These are phyloP conservation scores for Talaromyces sp. DNA, from an alignment of 2,329 filamentous ascomycete genomes.

Conservation along the genomic window DNA sequence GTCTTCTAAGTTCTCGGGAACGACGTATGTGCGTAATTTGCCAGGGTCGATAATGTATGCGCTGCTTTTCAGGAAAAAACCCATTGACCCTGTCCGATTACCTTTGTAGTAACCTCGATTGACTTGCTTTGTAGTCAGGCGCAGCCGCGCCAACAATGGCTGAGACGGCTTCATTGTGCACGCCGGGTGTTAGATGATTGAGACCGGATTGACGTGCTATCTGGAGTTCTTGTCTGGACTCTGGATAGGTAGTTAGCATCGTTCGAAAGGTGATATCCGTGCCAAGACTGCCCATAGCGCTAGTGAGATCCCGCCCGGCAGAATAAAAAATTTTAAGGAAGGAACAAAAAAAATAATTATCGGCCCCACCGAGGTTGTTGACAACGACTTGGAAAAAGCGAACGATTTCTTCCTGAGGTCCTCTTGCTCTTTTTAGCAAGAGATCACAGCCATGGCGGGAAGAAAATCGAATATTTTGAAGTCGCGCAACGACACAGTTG, in stretches of 20 bases:
- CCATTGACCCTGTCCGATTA: constrained; percentile 81
- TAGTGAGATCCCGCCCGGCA: constrained; percentile 11
- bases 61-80: constrained; percentile 61
- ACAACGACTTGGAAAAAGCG: not conserved
- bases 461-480: constrained; percentile 36
- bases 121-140: constrained; percentile 89
- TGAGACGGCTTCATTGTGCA: constrained; percentile 37
- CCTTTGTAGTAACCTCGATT: constrained; percentile 97
- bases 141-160: constrained; percentile 62
- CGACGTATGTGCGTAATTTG: constrained; percentile 87
- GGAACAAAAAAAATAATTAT: constrained; percentile 2
- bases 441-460: constrained; percentile 32
- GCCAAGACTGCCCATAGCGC: not conserved
- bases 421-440: not conserved
- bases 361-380: constrained; percentile 7
- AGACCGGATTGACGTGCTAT: constrained; percentile 1
- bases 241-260: not conserved
- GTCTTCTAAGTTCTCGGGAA: constrained; percentile 61
- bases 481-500: constrained; percentile 31
- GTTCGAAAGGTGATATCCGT: not conserved
- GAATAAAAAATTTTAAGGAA: constrained; percentile 6
- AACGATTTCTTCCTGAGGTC: constrained; percentile 4
- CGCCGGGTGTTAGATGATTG: not conserved
- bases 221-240: not conserved
- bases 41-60: constrained; percentile 72